Evolutionary conservation across 2,329 filamentous ascomycete genomes (phyloP).

Genomic region (Proliferodiscus dingleyae): DNA sequence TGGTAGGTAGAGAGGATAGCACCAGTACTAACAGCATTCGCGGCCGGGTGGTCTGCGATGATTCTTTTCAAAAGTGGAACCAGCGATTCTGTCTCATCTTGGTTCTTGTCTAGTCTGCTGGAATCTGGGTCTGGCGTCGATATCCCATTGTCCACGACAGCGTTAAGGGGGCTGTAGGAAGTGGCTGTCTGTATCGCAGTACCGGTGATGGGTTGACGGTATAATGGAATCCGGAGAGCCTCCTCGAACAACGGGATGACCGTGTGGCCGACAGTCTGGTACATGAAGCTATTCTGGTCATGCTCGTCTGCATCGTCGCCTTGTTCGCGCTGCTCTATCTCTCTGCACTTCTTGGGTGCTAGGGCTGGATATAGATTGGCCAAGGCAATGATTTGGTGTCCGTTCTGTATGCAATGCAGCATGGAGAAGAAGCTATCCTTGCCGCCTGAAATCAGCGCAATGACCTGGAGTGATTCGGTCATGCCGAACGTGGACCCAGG

Average conservation of each 20-base stretch:
- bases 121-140: slow-evolving; percentile 1
- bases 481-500: slow-evolving; percentile 28
- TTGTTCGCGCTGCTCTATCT: slow-evolving; percentile 5
- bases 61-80: slow-evolving; percentile 67
- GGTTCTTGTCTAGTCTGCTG: slow-evolving; percentile 10
- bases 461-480: slow-evolving; percentile 62
- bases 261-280: slow-evolving; percentile 91
- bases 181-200: slow-evolving; percentile 63
- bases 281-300: slow-evolving; percentile 98
- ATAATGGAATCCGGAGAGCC: slow-evolving; percentile 77
- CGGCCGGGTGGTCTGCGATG: slow-evolving; percentile 64
- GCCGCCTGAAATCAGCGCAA: slow-evolving; percentile 89
- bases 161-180: slow-evolving; percentile 51
- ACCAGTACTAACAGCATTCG: slow-evolving; percentile 83
- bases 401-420: slow-evolving; percentile 82
- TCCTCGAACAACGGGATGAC: slow-evolving; percentile 79
- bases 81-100: slow-evolving; percentile 86
- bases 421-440: slow-evolving; percentile 96
- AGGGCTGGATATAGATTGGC: slow-evolving; percentile 74
- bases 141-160: neutral
- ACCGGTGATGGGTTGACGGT: slow-evolving; percentile 72
- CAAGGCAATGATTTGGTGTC: slow-evolving; percentile 79
- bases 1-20: slow-evolving; percentile 96
- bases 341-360: slow-evolving; percentile 2
- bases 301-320: slow-evolving; percentile 39